Evolutionary conservation across 1,284 basidiomycete species (phyloP).

Genomic region (Malassezia nana): DNA sequence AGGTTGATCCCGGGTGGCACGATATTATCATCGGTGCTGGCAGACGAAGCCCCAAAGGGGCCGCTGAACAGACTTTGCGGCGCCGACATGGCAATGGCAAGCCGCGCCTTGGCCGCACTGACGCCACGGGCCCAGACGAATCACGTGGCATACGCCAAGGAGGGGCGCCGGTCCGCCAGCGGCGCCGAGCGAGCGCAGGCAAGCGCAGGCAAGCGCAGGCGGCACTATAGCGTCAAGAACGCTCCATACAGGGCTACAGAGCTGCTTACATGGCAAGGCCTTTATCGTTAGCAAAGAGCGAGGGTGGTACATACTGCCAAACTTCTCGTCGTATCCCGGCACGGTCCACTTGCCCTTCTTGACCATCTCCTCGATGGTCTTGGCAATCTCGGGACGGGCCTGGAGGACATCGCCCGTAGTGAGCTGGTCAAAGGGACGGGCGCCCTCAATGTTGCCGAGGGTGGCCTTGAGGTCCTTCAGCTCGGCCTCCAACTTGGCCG

Average conservation of each 20-base stretch:
- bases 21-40: background rate
- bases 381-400: constrained; percentile 82
- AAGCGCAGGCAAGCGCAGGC: no score
- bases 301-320: constrained; percentile 23
- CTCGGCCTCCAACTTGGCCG: constrained; percentile 82
- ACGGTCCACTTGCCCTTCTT: constrained; percentile 99
- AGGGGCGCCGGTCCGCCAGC: background rate
- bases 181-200: background rate
- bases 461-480: constrained; percentile 84
- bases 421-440: constrained; percentile 92
- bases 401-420: constrained; percentile 83
- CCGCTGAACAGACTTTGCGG: background rate
- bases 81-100: background rate
- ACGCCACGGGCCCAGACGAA: background rate
- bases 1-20: constrained; percentile 60
- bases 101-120: background rate
- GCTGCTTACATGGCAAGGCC: constrained; percentile 10
- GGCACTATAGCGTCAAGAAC: no score
- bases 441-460: constrained; percentile 92
- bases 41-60: background rate
- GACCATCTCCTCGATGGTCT: constrained; percentile 92
- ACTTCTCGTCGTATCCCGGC: constrained; percentile 48
- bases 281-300: background rate
- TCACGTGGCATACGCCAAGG: background rate
- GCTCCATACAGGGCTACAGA: background rate